Evolutionary conservation across 352 stramenopile species (phyloP).

Genomic region (Thraustotheca clavata): DNA sequence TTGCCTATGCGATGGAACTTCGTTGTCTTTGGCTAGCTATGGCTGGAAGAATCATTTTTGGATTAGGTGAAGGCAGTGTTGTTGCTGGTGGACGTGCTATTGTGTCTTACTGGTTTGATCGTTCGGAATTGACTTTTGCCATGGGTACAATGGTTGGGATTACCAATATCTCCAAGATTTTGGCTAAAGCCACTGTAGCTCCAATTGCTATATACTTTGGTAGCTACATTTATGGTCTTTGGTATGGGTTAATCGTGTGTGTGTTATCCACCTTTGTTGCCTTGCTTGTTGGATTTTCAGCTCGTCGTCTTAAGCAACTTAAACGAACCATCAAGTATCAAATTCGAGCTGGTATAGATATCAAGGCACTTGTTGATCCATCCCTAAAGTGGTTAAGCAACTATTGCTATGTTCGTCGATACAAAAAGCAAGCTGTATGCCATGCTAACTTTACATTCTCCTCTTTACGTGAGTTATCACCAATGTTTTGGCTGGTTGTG

Average conservation of each 20-base stretch:
- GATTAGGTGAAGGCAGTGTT: slow-evolving; percentile 69
- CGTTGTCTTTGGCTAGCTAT: slow-evolving; percentile 27
- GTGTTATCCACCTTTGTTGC: slow-evolving; percentile 27
- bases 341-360: slow-evolving; percentile 25
- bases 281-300: slow-evolving; percentile 42
- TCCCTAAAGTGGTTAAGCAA: slow-evolving; percentile 20
- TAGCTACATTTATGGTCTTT: slow-evolving; percentile 78
- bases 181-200: slow-evolving; percentile 82
- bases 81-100: slow-evolving; percentile 73
- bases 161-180: slow-evolving; percentile 88
- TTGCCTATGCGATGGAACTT: slow-evolving; percentile 65
- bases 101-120: slow-evolving; percentile 75
- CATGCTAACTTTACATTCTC: slow-evolving; percentile 27
- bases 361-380: background rate
- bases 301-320: slow-evolving; percentile 35
- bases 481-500: slow-evolving; percentile 82
- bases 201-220: slow-evolving; percentile 78
- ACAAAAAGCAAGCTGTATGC: slow-evolving; percentile 34
- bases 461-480: slow-evolving; percentile 59
- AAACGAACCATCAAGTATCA: slow-evolving; percentile 56
- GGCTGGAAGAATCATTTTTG: slow-evolving; percentile 75
- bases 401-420: slow-evolving; percentile 23
- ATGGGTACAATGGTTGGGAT: slow-evolving; percentile 84
- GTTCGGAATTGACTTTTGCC: slow-evolving; percentile 78
- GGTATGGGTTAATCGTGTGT: slow-evolving; percentile 64